Base-by-base conservation (phyloP, 176 grass and related monocot species). In the Microstegium vimineum region DNA sequence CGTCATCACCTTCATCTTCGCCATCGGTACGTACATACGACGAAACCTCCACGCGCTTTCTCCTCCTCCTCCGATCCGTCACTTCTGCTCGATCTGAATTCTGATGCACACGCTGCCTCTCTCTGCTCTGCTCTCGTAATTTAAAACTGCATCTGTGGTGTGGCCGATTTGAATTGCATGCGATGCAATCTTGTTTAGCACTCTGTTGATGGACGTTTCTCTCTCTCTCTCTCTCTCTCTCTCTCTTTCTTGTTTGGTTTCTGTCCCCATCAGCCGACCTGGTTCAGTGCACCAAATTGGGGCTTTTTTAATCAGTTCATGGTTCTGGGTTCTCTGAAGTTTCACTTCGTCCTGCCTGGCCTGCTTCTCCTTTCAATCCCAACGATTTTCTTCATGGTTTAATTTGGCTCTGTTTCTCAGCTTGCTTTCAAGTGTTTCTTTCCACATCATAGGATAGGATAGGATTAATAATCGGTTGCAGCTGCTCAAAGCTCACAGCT, bases 1-100 rank as follows among this genome's bases (percentile, higher is more conserved):
- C 20, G 63, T 93, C 64, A 89, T 97, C 84, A 97, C 94, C 37
- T 97, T 87, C 87, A 97, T 97, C 84, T 97, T 97, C 68, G 91
- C 91, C 80, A 91, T 90, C 84, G 94, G 94, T 97, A 41, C 5
- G 10, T 2, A n/a, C n/a, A n/a, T n/a, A n/a, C 49, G 46, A 8
- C 47, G 5, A 6, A 30, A 69, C 10, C 23, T 0, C 56, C 28
- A 34, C 28, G 6, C 28, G 8, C 8, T 9, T 17, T 31, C 32
- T 2, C 8, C 4, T 22, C 76, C 23, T 33, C 32, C 18, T 4
- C 2, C 10, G 4, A 57, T 57, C 49, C 17, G 8, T 35, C 10
- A 17, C 16, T 65, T 18, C 14, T 8, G 65, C 20, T 5, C 11
- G 17, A 67, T 43, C 42, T 5, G 4, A 4, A 49, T 5, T 40